Evolutionary conservation across 805 yeast species (phyloP), one percentile per base, ranked within the genome.

Genomic region (Yarrowia yakushimensis): DNA sequence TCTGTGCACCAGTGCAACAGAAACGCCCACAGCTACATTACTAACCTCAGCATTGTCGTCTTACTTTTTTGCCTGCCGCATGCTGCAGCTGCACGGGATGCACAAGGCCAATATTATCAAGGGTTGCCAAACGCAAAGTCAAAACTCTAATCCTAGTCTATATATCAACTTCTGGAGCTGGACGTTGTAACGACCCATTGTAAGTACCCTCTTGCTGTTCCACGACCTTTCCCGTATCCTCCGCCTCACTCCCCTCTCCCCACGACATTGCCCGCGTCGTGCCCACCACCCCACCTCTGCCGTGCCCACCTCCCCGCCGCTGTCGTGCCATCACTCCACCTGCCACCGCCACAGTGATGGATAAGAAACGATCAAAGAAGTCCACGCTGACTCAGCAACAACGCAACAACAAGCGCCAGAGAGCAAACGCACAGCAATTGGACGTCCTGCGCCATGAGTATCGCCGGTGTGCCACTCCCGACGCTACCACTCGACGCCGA

Each of bases 351-450:
- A 39, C 37, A 17, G n/a, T n/a, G n/a, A 55, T 55, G 61, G 43
- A 52, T 33, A 48, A 48, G 55, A 52, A 52, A 36, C 59, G 59
- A 25, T 20, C 43, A n/a, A 55, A 55, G 31, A 55, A 55, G 39
- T 55, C 61, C 12, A 64, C 63, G 62, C 65, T 71, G 37, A 73
- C 76, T 5, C 75, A 73, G 55, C 76, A 73, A 36, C 74, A 73
- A 63, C 68, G 71, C 43, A 70, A 73, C 66, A 69, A 73, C 59
- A 85, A 84, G 67, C 76, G 94, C 65, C 84, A 86, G 13, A 77
- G 93, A 62, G 91, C 91, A 2, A 82, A 85, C n/a, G 93, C 96
- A 0, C 93, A 86, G 69, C 90, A 87, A 1, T 77, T 91, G 60
- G 86, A 84, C 55, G 79, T 81, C 46, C 78, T 91, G 54, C 81